These are phyloP conservation scores for Mycena indigotica DNA, from an alignment of 768 basidiomycete genomes.

Conservation along the genomic window DNA sequence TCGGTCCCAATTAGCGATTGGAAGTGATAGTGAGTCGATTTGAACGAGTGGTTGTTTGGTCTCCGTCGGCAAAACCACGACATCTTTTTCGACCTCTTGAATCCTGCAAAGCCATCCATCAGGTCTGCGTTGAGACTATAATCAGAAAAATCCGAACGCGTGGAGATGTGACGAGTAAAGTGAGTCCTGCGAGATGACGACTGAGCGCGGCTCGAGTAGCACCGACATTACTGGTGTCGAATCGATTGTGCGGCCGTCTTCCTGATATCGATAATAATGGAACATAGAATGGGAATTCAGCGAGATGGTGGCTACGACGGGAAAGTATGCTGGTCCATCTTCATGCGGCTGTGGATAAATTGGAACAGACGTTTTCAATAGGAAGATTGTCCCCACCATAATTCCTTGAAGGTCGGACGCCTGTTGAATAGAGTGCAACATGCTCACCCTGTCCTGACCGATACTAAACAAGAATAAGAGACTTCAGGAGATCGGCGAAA, in stretches of 20 bases:
- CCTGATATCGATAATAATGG: conserved; percentile 73
- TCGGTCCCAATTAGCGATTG: conserved; percentile 61
- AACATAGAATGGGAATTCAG: conserved; percentile 83
- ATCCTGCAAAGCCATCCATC: conserved; percentile 46
- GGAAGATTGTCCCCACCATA: conserved; percentile 55
- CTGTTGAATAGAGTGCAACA: neutral
- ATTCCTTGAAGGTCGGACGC: conserved; percentile 57
- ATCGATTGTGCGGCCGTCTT: conserved; percentile 58
- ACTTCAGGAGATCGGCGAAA: conserved; percentile 1
- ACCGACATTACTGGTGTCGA: conserved; percentile 67
- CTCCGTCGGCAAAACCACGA: conserved; percentile 31
- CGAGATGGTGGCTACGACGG: conserved; percentile 89
- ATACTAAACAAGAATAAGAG: conserved; percentile 55
- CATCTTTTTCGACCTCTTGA: conserved; percentile 55
- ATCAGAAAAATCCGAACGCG: conserved; percentile 47
- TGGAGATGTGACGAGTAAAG: conserved; percentile 79
- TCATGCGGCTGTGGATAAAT: conserved; percentile 73
- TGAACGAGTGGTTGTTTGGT: conserved; percentile 26
- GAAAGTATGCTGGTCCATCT: conserved; percentile 87
- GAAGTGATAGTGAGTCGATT: conserved; percentile 26
- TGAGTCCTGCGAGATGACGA: conserved; percentile 70
- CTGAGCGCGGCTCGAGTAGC: conserved; percentile 82
- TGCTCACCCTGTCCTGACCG: conserved; percentile 63
- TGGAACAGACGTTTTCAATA: neutral
- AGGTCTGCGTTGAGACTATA: conserved; percentile 7